phyloP scores from a whole-genome alignment of 2,329 filamentous ascomycete genomes.

The Colletotrichum costaricense region DNA sequence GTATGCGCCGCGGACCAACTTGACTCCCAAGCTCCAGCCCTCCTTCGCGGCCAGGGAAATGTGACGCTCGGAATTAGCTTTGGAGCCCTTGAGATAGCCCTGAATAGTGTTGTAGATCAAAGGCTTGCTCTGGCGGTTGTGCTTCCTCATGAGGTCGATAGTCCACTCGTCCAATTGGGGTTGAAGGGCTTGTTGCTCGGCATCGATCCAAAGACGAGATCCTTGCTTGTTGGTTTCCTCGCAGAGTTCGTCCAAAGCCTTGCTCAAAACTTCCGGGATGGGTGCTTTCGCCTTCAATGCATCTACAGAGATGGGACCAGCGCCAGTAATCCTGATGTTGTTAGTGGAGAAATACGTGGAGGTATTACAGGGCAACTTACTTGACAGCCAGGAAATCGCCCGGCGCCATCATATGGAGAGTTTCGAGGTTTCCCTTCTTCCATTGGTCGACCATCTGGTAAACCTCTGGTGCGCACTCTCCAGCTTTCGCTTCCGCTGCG shows the following conservation, averaged over 20 bases:
- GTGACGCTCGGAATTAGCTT: constrained; percentile 67
- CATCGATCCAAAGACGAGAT: constrained; percentile 84
- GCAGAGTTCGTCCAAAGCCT: constrained; percentile 81
- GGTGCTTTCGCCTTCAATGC: constrained; percentile 71
- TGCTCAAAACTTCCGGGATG: constrained; percentile 72
- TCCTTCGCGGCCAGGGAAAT: constrained; percentile 68
- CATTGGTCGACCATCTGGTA: constrained; percentile 74
- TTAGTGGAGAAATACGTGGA: background rate
- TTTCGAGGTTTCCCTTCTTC: constrained; percentile 80
- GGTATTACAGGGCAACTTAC: constrained; percentile 44
- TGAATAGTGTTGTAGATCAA: constrained; percentile 87
- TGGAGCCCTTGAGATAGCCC: constrained; percentile 77
- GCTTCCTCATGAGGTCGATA: constrained; percentile 78
- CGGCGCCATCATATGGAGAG: constrained; percentile 74
- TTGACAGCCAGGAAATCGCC: constrained; percentile 76
- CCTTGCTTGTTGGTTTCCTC: constrained; percentile 75
- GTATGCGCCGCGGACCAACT: constrained; percentile 82
- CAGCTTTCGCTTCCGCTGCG: constrained; percentile 59
- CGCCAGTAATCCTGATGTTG: constrained; percentile 77
- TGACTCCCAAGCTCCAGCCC: constrained; percentile 76
- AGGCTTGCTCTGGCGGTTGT: constrained; percentile 73
- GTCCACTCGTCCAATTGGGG: constrained; percentile 85
- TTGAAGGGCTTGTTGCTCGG: constrained; percentile 85
- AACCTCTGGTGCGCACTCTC: constrained; percentile 44
- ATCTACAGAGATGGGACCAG: constrained; percentile 78